Base-by-base conservation (phyloP, 2,329 filamentous ascomycete species). In the Claviceps sp. region DNA sequence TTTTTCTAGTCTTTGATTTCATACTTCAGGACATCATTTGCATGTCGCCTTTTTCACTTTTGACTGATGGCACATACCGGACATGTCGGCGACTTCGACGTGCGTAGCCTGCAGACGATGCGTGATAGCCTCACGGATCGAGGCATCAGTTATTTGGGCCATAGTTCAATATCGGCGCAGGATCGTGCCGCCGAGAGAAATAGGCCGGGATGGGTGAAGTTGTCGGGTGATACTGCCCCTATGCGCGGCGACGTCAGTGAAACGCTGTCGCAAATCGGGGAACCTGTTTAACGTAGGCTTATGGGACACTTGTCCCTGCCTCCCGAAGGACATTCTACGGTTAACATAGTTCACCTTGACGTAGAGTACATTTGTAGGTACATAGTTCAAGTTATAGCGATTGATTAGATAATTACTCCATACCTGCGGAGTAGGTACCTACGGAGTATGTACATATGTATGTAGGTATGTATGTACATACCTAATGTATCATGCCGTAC, bases 51-150 rank as follows among this genome's bases (percentile, higher is more conserved):
- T 16, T 30, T 30, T 30, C 16, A 22, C 19, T 43, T 24, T 22
- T 14, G 5, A 7, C 6, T 3, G 41, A 45, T 24, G 46, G 50
- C 19, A 65, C 73, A 54, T 78, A 95, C 90, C 91, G 57, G 89
- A 95, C 75, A 95, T 82, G 70, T 97, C 91, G 57, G 87, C 85
- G 60, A 96, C 89, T 62, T 93, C 84, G 57, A 95, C 89, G 70
- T 94, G 80, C 30, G 77, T 75, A 22, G 89, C 89, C 53, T 81
- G 76, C 51, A 96, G 74, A 57, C 82, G 81, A 60, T 84, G 73
- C 40, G 74, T 77, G 59, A 96, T 76, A 54, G 84, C 86, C 44
- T 73, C 71, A 63, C 78, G 82, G 51, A 97, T 75, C 48, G 75
- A 77, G 40, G 82, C 81, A 55, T 89, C 82, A 44, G 89, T 91